A percentile compares a stretch with the other conserved stretches of the same genome.
phyloP scores from a whole-genome alignment of 257 asterid genomes.

The Avicennia marina region DNA sequence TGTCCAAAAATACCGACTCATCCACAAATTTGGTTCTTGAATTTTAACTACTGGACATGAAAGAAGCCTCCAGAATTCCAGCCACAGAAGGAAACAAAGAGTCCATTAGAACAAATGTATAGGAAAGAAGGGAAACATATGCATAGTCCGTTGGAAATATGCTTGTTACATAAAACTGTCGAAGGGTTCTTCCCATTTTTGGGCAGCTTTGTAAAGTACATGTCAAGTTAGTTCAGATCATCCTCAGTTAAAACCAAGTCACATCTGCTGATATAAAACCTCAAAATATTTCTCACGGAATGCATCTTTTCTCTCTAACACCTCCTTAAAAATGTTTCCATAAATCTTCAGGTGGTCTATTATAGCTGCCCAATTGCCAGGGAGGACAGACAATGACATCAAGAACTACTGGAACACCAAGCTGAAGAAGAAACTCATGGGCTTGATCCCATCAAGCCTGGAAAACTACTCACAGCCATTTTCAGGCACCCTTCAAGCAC shows the following conservation, averaged over 20 bases:
- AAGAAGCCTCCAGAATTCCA: too few relatives aligned
- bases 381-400: slow-evolving; percentile 83
- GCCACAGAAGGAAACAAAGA: too few relatives aligned
- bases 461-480: slow-evolving; percentile 25
- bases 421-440: slow-evolving; percentile 69
- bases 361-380: slow-evolving; percentile 74
- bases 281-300: not conserved
- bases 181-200: too few relatives aligned
- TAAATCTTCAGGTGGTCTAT: slow-evolving; percentile 65
- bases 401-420: slow-evolving; percentile 91
- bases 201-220: not conserved
- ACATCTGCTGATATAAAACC: not conserved
- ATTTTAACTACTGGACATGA: too few relatives aligned
- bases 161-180: too few relatives aligned
- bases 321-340: not conserved
- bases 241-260: not conserved
- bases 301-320: not conserved
- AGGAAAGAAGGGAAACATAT: too few relatives aligned
- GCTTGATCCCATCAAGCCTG: slow-evolving; percentile 30
- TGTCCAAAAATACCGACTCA: too few relatives aligned
- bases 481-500: slow-evolving; percentile 24
- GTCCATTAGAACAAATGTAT: too few relatives aligned
- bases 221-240: not conserved
- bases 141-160: too few relatives aligned
- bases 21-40: too few relatives aligned